phyloP scores from a whole-genome alignment of 1,284 basidiomycete species.

The Pisolithus thermaeus region DNA sequence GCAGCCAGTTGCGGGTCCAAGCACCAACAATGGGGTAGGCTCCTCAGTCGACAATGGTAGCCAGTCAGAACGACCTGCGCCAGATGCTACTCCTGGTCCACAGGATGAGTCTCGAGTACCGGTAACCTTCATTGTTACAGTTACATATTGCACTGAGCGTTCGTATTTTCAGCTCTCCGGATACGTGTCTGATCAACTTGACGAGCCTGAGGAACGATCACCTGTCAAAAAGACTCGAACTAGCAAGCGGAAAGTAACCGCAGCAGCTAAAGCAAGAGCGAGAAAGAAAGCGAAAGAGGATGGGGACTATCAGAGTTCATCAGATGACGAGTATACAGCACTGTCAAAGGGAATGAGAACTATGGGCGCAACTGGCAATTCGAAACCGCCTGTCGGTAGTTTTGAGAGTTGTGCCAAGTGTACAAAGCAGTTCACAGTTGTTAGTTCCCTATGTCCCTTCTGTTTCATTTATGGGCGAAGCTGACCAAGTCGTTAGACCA shows the following conservation, averaged over 20 bases:
- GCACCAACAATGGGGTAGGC: background rate
- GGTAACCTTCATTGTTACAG: background rate
- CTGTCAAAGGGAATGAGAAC: slow-evolving; percentile 43
- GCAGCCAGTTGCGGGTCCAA: slow-evolving; percentile 32
- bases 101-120: slow-evolving; percentile 7
- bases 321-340: slow-evolving; percentile 52
- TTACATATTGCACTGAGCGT: background rate
- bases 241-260: slow-evolving; percentile 28
- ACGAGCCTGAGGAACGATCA: slow-evolving; percentile 44
- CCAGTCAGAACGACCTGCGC: slow-evolving; percentile 25
- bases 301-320: slow-evolving; percentile 40
- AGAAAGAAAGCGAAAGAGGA: slow-evolving; percentile 43
- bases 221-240: slow-evolving; percentile 38
- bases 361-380: slow-evolving; percentile 37
- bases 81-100: slow-evolving; percentile 8
- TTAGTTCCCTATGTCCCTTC: slow-evolving; percentile 37
- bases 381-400: slow-evolving; percentile 70
- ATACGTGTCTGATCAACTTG: slow-evolving; percentile 70
- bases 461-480: background rate
- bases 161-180: slow-evolving; percentile 35
- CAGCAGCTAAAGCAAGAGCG: slow-evolving; percentile 43
- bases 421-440: slow-evolving; percentile 82
- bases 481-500: slow-evolving; percentile 53
- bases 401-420: slow-evolving; percentile 83
- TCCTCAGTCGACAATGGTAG: slow-evolving; percentile 30